phyloP scores from a whole-genome alignment of 139 green algal genomes.

The Chlamydomonas sp. region DNA sequence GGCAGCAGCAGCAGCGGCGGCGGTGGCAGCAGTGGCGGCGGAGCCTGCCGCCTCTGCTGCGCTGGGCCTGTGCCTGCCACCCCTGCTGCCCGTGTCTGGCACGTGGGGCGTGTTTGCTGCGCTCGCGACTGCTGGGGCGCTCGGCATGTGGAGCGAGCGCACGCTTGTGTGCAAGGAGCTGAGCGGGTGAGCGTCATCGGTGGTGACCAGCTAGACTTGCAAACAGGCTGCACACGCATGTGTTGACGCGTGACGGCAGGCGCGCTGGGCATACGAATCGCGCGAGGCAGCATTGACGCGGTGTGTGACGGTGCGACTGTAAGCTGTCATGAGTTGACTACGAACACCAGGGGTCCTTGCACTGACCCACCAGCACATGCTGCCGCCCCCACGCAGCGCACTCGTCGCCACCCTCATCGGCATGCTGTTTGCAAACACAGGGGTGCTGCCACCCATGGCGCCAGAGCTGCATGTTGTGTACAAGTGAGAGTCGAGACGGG shows the following conservation, averaged over 20 bases:
- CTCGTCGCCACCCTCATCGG: slow-evolving; percentile 20
- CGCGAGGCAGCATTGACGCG: too few species aligned
- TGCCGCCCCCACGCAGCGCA: slow-evolving; percentile 43
- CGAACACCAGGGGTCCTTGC: slow-evolving; percentile 38
- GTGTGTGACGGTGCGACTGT: too few species aligned
- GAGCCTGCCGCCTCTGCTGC: too few species aligned
- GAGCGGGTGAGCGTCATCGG: slow-evolving; percentile 42
- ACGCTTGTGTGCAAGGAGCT: slow-evolving; percentile 66
- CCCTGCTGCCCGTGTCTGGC: slow-evolving; percentile 14
- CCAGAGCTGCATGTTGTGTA: slow-evolving; percentile 33
- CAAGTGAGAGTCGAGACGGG: too few species aligned
- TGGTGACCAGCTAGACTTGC: not conserved
- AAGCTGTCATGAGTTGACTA: not conserved
- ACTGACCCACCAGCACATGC: slow-evolving; percentile 56
- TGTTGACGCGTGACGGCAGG: too few species aligned
- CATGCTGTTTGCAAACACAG: slow-evolving; percentile 65
- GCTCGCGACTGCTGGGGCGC: slow-evolving; percentile 40
- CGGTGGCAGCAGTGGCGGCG: too few species aligned
- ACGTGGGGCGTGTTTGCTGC: slow-evolving; percentile 51
- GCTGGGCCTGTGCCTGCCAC: too few species aligned
- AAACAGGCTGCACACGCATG: too few species aligned
- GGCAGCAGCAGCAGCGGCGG: too few species aligned
- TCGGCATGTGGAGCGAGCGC: slow-evolving; percentile 54
- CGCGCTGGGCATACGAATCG: too few species aligned
- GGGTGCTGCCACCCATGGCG: slow-evolving; percentile 44